Evolutionary conservation across 179 eudicot species (phyloP).

Genomic region (Heliamphora pulchella): DNA sequence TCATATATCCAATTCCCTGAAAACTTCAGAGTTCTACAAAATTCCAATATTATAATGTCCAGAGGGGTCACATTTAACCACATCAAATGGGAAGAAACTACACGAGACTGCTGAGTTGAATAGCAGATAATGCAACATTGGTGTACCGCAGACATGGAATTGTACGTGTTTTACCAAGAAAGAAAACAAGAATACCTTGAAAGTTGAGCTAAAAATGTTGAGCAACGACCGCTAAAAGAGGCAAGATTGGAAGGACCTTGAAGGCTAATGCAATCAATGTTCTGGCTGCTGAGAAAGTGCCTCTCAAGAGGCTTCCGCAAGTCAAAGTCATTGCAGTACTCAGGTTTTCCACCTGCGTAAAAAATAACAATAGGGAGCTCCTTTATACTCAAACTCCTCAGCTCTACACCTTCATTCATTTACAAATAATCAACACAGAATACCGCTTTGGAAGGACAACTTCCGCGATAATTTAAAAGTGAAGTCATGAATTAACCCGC

Average conservation of each 20-base stretch:
- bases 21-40: background rate
- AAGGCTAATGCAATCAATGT: slow-evolving; percentile 62
- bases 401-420: background rate
- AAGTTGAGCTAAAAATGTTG: slow-evolving; percentile 36
- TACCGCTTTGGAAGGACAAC: background rate
- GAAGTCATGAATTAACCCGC: background rate
- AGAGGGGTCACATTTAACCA: no score
- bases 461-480: background rate
- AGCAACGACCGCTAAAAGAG: slow-evolving; percentile 49
- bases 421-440: background rate
- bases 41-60: background rate
- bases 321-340: slow-evolving; percentile 77
- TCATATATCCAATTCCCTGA: background rate
- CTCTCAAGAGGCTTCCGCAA: slow-evolving; percentile 85
- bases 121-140: no score
- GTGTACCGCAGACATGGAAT: background rate
- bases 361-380: slow-evolving; percentile 7
- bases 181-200: slow-evolving; percentile 35
- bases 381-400: slow-evolving; percentile 16
- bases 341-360: slow-evolving; percentile 51
- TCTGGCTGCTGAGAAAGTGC: slow-evolving; percentile 51
- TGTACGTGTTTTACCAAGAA: background rate
- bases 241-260: slow-evolving; percentile 36
- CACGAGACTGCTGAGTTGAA: background rate
- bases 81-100: background rate